Evolutionary conservation across 805 yeast genomes (phyloP).

Genomic region (Saturnispora mendoncae): DNA sequence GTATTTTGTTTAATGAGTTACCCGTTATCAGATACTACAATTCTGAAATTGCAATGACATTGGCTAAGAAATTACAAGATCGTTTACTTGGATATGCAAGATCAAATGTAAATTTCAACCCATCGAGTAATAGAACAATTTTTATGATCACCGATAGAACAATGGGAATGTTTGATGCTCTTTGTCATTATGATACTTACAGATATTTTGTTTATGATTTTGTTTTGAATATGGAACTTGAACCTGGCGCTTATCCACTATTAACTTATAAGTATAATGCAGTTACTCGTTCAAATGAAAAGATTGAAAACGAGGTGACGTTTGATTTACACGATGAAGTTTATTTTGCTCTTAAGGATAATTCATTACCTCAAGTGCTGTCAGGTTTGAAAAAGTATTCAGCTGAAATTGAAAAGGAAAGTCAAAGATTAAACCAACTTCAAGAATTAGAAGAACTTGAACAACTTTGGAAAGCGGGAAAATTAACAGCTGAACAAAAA

Average conservation of each 20-base stretch:
- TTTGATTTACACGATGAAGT: constrained; percentile 24
- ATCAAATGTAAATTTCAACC: constrained; percentile 55
- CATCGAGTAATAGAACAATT: constrained; percentile 40
- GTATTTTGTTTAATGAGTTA: constrained; percentile 77
- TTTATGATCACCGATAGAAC: constrained; percentile 77
- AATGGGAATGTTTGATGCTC: constrained; percentile 72
- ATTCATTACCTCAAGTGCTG: constrained; percentile 22
- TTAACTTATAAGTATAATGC: constrained; percentile 22
- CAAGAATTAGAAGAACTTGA: constrained; percentile 6
- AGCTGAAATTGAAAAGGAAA: constrained; percentile 5
- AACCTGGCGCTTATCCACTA: constrained; percentile 21
- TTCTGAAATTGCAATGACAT: constrained; percentile 39
- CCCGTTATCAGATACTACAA: constrained; percentile 75
- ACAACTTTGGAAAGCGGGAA: constrained; percentile 5
- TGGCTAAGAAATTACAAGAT: constrained; percentile 65
- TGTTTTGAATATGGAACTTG: constrained; percentile 22
- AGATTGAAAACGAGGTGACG: constrained; percentile 19
- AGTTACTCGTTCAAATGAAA: constrained; percentile 21
- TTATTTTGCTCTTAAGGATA: constrained; percentile 21
- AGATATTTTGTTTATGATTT: constrained; percentile 88
- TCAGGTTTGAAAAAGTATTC: constrained; percentile 12
- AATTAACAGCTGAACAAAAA: constrained; percentile 5
- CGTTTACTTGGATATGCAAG: constrained; percentile 72
- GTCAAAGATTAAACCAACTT: constrained; percentile 6
- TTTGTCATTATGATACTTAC: constrained; percentile 83